A percentile compares a stretch with the other conserved stretches of the same genome.
These are phyloP conservation scores for Microstroma glucosiphilum DNA, from an alignment of 1,284 basidiomycete species.

Conservation along the genomic window DNA sequence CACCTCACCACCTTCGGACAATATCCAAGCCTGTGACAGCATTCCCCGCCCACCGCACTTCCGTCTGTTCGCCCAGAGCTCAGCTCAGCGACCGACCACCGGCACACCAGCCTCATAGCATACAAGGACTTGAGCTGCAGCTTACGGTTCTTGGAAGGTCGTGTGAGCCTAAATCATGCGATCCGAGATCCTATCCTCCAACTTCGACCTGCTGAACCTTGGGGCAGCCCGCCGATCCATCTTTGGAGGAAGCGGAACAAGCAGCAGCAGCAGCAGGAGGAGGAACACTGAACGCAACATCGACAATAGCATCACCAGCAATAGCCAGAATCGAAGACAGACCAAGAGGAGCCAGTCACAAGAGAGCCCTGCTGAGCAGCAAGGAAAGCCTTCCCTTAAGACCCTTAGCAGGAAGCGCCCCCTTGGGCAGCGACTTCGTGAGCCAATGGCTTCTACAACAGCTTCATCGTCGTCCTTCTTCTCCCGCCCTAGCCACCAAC, in stretches of 20 bases:
- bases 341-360: too few species aligned
- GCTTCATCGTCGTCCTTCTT: background rate
- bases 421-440: background rate
- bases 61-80: too few species aligned
- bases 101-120: too few species aligned
- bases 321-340: background rate
- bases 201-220: background rate
- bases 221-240: background rate
- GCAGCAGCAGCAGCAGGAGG: background rate
- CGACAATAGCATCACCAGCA: background rate
- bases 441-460: too few species aligned
- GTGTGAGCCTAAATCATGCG: background rate
- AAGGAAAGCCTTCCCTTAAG: background rate
- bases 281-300: background rate
- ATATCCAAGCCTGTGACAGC: too few species aligned
- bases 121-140: too few species aligned
- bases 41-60: too few species aligned
- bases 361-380: too few species aligned
- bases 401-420: background rate
- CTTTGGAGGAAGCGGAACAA: background rate
- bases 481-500: background rate
- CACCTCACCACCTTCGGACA: too few species aligned
- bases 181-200: conserved; percentile 1
- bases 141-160: too few species aligned
- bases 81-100: too few species aligned